Percentiles rank a stretch among this genome's conserved stretches.
Evolutionary conservation across 768 basidiomycete species (phyloP).

Genomic region (Macrolepiota dolichaula): DNA sequence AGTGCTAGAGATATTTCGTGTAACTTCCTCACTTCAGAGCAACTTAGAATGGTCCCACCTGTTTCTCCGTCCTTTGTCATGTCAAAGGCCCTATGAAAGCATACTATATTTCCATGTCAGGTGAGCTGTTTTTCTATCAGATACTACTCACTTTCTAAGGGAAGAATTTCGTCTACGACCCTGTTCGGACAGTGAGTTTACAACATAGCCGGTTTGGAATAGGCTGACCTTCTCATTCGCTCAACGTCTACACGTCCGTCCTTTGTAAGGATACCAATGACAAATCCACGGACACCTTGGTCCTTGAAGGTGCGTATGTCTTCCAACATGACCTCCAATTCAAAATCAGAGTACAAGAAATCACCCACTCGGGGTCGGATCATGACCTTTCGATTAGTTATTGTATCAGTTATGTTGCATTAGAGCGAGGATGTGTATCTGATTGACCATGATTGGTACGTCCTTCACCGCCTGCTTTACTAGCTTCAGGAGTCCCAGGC

Average conservation of each 20-base stretch:
- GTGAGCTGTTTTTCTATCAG: not conserved
- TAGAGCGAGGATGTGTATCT: not conserved
- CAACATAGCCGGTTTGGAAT: not conserved
- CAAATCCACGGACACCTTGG: constrained; percentile 58
- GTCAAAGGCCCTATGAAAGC: constrained; percentile 79
- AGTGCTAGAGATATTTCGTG: constrained; percentile 29
- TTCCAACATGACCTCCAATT: constrained; percentile 70
- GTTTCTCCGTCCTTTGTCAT: constrained; percentile 55
- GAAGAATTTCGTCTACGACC: constrained; percentile 53
- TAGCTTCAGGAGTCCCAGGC: constrained; percentile 63
- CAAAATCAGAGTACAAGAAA: constrained; percentile 67
- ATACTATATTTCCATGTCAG: constrained; percentile 39
- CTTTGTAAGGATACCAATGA: constrained; percentile 57
- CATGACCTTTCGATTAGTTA: constrained; percentile 54
- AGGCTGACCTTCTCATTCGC: constrained; percentile 49
- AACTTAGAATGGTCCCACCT: constrained; percentile 33
- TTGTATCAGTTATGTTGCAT: not conserved
- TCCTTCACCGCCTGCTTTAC: constrained; percentile 47
- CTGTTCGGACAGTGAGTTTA: constrained; percentile 27
- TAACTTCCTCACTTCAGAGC: not conserved
- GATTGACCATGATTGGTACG: constrained; percentile 64
- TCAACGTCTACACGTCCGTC: constrained; percentile 59
- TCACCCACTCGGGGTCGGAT: constrained; percentile 77
- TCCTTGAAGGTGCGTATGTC: constrained; percentile 65
- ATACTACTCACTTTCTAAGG: constrained; percentile 52